Evolutionary conservation across 164 flowering plant genomes (phyloP).

Genomic region (Kalanchoe fedtschenkoi): DNA sequence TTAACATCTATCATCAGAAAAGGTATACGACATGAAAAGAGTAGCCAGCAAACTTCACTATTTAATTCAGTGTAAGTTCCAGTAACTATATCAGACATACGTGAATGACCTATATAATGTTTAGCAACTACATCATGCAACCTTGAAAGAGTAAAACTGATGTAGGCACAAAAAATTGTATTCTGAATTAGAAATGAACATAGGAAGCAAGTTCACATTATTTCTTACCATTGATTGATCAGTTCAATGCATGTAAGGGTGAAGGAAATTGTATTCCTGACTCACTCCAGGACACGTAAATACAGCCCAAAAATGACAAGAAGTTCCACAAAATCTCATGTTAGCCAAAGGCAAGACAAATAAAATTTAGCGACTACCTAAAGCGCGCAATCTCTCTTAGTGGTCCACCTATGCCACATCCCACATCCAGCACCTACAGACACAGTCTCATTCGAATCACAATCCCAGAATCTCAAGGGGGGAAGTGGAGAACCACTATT

Average conservation of each 20-base stretch:
- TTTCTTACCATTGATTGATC: not conserved
- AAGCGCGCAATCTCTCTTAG: slow-evolving; percentile 81
- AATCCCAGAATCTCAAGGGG: not conserved
- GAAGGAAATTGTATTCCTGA: not conserved
- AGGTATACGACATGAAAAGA: not conserved
- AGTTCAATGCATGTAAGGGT: not conserved
- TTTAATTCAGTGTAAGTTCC: too few relatives aligned
- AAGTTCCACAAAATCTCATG: not conserved
- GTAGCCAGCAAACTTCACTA: too few relatives aligned
- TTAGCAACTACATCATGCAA: too few relatives aligned
- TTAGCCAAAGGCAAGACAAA: not conserved
- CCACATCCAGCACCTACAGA: slow-evolving; percentile 88
- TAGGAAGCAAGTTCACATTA: not conserved
- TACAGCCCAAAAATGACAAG: not conserved
- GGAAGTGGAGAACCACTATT: too few relatives aligned
- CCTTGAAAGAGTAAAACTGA: too few relatives aligned
- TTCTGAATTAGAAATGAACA: not conserved
- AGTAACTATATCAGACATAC: too few relatives aligned
- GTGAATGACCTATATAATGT: too few relatives aligned
- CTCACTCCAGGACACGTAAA: not conserved
- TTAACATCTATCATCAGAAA: too few relatives aligned
- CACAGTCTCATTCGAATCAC: not conserved
- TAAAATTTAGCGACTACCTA: slow-evolving; percentile 29
- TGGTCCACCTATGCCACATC: slow-evolving; percentile 98
- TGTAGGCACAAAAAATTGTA: too few relatives aligned